These are phyloP conservation scores for Kuraishia borneana DNA, from an alignment of 805 yeast species.

Conservation along the genomic window DNA sequence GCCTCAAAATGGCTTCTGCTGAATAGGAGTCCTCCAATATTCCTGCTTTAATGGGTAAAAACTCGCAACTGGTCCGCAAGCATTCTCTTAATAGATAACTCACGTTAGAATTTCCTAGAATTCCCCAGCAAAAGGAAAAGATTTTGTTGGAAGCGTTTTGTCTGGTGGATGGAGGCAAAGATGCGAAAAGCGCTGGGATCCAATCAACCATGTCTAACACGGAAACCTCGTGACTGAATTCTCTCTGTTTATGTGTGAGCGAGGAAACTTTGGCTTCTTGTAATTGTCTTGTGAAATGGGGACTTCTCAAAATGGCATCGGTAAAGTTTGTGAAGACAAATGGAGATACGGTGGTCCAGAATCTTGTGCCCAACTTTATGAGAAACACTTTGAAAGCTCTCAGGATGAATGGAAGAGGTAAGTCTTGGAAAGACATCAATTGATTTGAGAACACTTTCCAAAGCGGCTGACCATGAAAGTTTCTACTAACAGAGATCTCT, in stretches of 20 bases:
- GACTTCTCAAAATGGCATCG: slow-evolving; percentile 49
- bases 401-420: slow-evolving; percentile 45
- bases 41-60: neutral
- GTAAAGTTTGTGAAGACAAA: slow-evolving; percentile 42
- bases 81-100: neutral
- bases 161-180: neutral
- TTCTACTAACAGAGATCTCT: slow-evolving; percentile 9
- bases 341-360: slow-evolving; percentile 50
- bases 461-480: slow-evolving; percentile 23
- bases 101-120: neutral
- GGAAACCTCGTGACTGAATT: slow-evolving; percentile 6
- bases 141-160: neutral
- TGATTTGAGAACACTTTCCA: slow-evolving; percentile 36
- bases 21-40: neutral
- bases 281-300: slow-evolving; percentile 30
- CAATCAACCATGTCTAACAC: slow-evolving; percentile 39
- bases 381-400: slow-evolving; percentile 37
- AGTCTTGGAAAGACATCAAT: slow-evolving; percentile 34
- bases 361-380: slow-evolving; percentile 24
- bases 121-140: slow-evolving; percentile 1
- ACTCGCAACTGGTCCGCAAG: neutral
- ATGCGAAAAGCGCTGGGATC: slow-evolving; percentile 32
- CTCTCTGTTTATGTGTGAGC: neutral
- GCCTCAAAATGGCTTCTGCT: neutral
- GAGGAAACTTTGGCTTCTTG: slow-evolving; percentile 10